Percentiles rank a stretch among this genome's conserved stretches.
Evolutionary conservation across 2,329 filamentous ascomycete genomes (phyloP).

Genomic region (Beauveria brongniartii): DNA sequence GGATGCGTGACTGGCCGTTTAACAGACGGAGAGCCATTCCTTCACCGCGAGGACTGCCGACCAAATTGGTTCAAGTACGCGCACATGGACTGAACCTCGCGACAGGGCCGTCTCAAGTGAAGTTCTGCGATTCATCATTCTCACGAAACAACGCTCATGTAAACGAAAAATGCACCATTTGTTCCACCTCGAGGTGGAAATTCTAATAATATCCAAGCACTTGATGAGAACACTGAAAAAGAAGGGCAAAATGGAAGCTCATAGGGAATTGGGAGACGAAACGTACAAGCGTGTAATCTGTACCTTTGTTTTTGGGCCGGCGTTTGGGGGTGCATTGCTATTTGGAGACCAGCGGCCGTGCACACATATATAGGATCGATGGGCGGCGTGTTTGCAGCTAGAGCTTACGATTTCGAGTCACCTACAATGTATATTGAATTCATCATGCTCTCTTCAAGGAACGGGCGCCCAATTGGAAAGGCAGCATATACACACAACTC

Average conservation of each 20-base stretch:
- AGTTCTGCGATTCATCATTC: background rate
- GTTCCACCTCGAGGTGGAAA: background rate
- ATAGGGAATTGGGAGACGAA: background rate
- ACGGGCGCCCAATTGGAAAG: background rate
- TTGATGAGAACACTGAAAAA: background rate
- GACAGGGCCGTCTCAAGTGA: background rate
- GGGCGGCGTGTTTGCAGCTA: background rate
- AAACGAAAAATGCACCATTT: background rate
- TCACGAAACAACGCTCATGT: background rate
- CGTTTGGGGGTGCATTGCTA: conserved; percentile 6
- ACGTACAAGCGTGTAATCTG: background rate
- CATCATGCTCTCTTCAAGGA: conserved; percentile 9
- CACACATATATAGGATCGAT: background rate
- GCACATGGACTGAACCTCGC: conserved; percentile 56
- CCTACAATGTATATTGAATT: conserved; percentile 18
- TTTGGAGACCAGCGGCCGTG: conserved; percentile 5
- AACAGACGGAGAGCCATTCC: conserved; percentile 78
- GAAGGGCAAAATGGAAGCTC: background rate
- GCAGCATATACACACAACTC: background rate
- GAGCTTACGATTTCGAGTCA: background rate
- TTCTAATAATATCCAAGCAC: background rate
- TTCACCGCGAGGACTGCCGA: conserved; percentile 87
- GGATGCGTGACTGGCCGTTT: conserved; percentile 81
- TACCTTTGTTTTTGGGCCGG: conserved; percentile 2
- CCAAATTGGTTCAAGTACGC: conserved; percentile 97